Evolutionary conservation across 352 stramenopile species (phyloP).

Genomic region (Globisporangium yorkense): DNA sequence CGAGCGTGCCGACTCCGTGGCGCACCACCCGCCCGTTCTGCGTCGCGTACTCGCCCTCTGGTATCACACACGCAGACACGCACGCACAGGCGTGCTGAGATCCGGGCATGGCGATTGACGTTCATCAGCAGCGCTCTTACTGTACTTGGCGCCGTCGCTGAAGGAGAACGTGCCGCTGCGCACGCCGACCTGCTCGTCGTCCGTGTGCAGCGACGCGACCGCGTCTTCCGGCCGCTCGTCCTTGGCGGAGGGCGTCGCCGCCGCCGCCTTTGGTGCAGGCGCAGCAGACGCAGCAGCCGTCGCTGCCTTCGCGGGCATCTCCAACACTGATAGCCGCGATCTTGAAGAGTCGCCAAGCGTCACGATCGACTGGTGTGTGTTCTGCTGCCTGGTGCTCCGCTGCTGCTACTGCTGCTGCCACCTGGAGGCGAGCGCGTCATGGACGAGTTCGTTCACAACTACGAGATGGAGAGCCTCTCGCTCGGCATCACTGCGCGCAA

Average conservation of each 20-base stretch:
- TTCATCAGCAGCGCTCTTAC: conserved; percentile 10
- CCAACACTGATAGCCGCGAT: conserved; percentile 6
- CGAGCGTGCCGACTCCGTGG: conserved; percentile 42
- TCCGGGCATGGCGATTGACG: too few species aligned
- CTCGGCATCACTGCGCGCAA: conserved; percentile 55
- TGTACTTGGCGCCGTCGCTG: conserved; percentile 56
- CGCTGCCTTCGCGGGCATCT: not conserved
- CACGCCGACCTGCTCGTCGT: conserved; percentile 30
- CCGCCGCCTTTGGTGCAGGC: conserved; percentile 14
- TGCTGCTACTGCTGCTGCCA: too few species aligned
- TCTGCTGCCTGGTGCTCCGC: too few species aligned
- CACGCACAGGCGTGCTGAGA: not conserved
- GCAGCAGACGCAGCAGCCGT: not conserved
- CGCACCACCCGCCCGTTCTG: conserved; percentile 34
- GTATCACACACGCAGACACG: not conserved
- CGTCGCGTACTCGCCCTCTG: conserved; percentile 43
- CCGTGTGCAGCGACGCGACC: conserved; percentile 3
- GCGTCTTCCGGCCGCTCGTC: conserved; percentile 25
- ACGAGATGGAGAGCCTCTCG: conserved; percentile 75
- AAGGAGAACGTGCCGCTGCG: conserved; percentile 60
- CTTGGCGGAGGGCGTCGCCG: conserved; percentile 8
- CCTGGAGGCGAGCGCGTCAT: conserved; percentile 12
- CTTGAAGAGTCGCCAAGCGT: conserved; percentile 16
- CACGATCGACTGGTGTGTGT: too few species aligned
- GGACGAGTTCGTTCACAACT: conserved; percentile 64